Conservation (phyloP, 228 moss, liverwort and hornwort genomes). For the Sphagnum magellanicum region DNA sequence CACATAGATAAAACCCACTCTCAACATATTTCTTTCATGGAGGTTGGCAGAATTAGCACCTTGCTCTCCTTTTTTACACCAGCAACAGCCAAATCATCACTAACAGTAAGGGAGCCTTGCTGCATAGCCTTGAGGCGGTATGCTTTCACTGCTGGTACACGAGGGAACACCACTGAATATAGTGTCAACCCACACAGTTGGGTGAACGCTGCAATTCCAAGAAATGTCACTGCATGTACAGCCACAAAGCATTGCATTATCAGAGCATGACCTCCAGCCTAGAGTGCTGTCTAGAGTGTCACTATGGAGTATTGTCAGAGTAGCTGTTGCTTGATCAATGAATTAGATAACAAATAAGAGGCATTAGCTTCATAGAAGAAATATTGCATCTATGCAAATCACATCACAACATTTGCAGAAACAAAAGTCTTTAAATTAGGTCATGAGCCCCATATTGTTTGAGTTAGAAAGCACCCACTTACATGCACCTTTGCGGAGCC, state of each 20-base stretch:
- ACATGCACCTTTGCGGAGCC: constrained; percentile 46
- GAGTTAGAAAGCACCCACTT: constrained; percentile 1
- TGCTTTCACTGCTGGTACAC: constrained; percentile 17
- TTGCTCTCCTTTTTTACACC: constrained; percentile 15
- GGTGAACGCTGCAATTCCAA: constrained; percentile 24
- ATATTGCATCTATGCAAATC: no score
- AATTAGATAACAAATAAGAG: no score
- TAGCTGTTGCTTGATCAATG: no score
- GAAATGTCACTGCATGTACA: constrained; percentile 31
- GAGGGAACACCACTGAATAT: constrained; percentile 32
- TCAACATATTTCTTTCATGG: no score
- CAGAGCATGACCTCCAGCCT: no score
- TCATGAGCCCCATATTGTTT: no score
- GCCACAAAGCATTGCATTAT: background rate
- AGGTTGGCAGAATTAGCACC: constrained; percentile 3
- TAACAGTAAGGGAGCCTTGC: constrained; percentile 39
- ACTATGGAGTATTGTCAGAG: no score
- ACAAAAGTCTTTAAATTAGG: no score
- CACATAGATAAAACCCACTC: no score
- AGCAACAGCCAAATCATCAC: constrained; percentile 28
- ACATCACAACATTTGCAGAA: no score
- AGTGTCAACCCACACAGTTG: constrained; percentile 27
- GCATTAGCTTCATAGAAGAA: no score
- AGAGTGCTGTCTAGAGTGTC: no score
- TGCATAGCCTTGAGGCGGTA: constrained; percentile 28